Evolutionary conservation across 805 yeast genomes (phyloP).

Genomic region (Lipomyces lipofer): DNA sequence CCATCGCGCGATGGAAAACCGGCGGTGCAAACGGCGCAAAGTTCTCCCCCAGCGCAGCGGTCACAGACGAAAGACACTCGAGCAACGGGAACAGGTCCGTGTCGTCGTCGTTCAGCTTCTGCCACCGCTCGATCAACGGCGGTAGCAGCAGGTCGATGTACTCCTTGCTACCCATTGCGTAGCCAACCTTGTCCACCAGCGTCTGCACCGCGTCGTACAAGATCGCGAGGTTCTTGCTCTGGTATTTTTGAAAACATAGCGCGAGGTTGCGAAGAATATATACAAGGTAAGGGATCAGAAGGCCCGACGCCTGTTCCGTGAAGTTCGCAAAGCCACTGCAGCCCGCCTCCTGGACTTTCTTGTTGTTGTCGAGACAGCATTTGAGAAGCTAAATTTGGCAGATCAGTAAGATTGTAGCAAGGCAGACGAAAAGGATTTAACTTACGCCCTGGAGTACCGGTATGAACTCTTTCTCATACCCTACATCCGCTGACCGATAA

Average conservation of each 20-base stretch:
- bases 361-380: conserved; percentile 78
- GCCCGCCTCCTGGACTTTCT: conserved; percentile 94
- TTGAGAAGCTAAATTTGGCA: conserved; percentile 42
- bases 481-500: conserved; percentile 61
- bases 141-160: conserved; percentile 69
- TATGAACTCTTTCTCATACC: conserved; percentile 64
- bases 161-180: conserved; percentile 54
- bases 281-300: conserved; percentile 62
- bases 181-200: conserved; percentile 74
- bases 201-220: conserved; percentile 91
- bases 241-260: conserved; percentile 73
- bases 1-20: conserved; percentile 74
- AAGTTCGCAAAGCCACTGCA: conserved; percentile 83
- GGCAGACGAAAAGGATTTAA: background rate
- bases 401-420: background rate
- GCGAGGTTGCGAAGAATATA: conserved; percentile 70
- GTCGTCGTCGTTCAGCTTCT: conserved; percentile 69
- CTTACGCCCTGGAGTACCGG: conserved; percentile 74
- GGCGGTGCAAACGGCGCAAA: conserved; percentile 89
- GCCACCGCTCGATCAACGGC: conserved; percentile 83
- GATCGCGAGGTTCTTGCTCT: conserved; percentile 75
- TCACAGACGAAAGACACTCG: conserved; percentile 89
- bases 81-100: conserved; percentile 86
- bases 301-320: conserved; percentile 70
- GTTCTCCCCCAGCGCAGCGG: conserved; percentile 78